Evolutionary conservation across 306 rosid species (phyloP).

Genomic region (Canavalia gladiata): DNA sequence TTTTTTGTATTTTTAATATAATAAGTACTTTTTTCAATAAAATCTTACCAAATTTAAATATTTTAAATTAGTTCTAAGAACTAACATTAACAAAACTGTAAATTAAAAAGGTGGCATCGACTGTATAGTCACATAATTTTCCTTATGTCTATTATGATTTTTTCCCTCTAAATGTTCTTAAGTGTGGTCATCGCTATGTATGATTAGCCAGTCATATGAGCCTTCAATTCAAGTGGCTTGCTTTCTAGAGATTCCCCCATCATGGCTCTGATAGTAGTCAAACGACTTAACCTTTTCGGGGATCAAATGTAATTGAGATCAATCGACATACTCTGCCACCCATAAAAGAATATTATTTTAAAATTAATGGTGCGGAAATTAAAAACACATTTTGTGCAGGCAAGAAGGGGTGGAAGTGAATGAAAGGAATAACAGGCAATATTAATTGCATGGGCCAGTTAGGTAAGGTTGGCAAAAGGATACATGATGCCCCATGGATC

Average conservation of each 20-base stretch:
- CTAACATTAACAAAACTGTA: too few species aligned
- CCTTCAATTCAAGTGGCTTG: background rate
- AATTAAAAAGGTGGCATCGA: background rate
- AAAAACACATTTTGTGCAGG: background rate
- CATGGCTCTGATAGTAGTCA: background rate
- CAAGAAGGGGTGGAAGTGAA: background rate
- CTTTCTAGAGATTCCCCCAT: background rate
- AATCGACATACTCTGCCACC: background rate
- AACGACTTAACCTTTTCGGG: background rate
- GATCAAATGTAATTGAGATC: background rate
- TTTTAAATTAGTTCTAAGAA: too few species aligned
- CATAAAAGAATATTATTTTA: background rate
- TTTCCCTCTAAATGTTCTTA: background rate
- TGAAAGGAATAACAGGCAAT: background rate
- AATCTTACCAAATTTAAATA: too few species aligned
- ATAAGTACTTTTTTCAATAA: too few species aligned
- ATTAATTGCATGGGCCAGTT: background rate
- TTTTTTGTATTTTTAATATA: too few species aligned
- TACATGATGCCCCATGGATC: background rate
- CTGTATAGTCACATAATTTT: background rate
- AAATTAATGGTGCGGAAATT: too few species aligned
- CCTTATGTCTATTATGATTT: background rate
- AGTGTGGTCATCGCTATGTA: background rate
- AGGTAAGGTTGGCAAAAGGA: conserved; percentile 8
- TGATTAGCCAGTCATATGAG: background rate